Conservation (phyloP, 345 rosid genomes). For the Psidium guajava region DNA sequence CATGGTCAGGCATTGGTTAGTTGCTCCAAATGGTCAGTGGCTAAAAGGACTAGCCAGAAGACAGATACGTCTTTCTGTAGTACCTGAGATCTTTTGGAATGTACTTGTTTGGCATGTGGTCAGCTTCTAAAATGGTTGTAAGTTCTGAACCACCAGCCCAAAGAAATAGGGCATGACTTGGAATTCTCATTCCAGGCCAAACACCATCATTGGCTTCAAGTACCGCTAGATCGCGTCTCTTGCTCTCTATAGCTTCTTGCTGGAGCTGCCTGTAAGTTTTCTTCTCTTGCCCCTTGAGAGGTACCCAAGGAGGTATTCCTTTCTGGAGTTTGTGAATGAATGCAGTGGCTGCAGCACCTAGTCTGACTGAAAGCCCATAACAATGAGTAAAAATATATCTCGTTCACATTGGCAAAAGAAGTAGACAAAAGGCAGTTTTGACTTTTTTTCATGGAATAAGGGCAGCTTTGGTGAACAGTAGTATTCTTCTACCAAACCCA, state of each 20-base stretch:
- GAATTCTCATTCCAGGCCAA: constrained; percentile 87
- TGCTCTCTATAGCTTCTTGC: constrained; percentile 74
- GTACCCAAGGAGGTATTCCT: constrained; percentile 87
- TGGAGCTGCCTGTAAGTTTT: constrained; percentile 78
- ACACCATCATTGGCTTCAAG: constrained; percentile 75
- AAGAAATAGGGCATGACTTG: constrained; percentile 83
- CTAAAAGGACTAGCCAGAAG: background rate
- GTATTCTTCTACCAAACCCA: background rate
- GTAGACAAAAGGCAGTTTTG: background rate
- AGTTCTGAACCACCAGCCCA: constrained; percentile 93
- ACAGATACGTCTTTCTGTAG: background rate
- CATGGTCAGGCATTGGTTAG: background rate
- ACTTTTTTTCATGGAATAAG: background rate
- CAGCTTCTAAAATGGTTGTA: constrained; percentile 60
- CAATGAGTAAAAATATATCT: background rate
- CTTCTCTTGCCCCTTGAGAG: constrained; percentile 63
- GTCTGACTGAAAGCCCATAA: constrained; percentile 46
- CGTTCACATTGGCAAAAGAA: background rate
- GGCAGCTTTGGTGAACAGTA: background rate
- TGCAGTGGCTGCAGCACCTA: constrained; percentile 81
- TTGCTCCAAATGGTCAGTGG: background rate
- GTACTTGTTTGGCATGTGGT: constrained; percentile 92
- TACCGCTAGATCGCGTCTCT: constrained; percentile 75
- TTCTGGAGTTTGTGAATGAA: constrained; percentile 78
- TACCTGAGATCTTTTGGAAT: constrained; percentile 84